Evolutionary conservation across 2,329 filamentous ascomycete genomes (phyloP).

Genomic region (Fusarium sp.): DNA sequence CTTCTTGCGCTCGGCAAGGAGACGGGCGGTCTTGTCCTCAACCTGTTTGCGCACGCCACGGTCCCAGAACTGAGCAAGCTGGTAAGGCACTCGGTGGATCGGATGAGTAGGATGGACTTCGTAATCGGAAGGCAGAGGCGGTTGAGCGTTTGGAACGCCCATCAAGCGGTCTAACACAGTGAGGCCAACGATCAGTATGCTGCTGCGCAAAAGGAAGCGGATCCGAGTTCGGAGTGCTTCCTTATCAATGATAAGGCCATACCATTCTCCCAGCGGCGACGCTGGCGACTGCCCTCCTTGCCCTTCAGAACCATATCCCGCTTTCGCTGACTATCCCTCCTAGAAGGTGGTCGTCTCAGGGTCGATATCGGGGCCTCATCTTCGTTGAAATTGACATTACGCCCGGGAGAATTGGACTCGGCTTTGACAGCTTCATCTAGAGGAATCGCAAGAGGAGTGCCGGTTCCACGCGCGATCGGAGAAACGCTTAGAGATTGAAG

Average conservation of each 20-base stretch:
- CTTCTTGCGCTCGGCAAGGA: constrained; percentile 55
- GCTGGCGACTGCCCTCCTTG: constrained; percentile 86
- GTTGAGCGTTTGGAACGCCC: constrained; percentile 84
- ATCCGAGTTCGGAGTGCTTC: neutral
- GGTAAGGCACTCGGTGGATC: constrained; percentile 83
- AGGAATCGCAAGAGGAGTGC: constrained; percentile 75
- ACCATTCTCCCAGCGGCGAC: constrained; percentile 97
- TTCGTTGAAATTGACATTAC: constrained; percentile 32
- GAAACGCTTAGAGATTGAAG: constrained; percentile 64
- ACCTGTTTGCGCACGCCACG: constrained; percentile 58
- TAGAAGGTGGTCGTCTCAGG: constrained; percentile 56
- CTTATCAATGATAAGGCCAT: constrained; percentile 33
- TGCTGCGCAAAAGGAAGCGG: neutral
- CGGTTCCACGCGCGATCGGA: constrained; percentile 64
- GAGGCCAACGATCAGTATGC: constrained; percentile 24
- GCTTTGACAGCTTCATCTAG: constrained; percentile 64
- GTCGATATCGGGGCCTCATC: constrained; percentile 41
- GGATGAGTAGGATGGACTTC: constrained; percentile 82
- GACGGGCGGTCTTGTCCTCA: constrained; percentile 54
- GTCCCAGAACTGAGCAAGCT: constrained; percentile 88
- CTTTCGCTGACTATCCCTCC: constrained; percentile 63
- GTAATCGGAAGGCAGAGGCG: constrained; percentile 85
- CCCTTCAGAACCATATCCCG: constrained; percentile 85
- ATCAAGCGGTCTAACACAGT: constrained; percentile 75
- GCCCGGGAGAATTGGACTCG: constrained; percentile 19